Evolutionary conservation across 75 land plant species (phyloP).

Genomic region (Pinus tabuliformis): DNA sequence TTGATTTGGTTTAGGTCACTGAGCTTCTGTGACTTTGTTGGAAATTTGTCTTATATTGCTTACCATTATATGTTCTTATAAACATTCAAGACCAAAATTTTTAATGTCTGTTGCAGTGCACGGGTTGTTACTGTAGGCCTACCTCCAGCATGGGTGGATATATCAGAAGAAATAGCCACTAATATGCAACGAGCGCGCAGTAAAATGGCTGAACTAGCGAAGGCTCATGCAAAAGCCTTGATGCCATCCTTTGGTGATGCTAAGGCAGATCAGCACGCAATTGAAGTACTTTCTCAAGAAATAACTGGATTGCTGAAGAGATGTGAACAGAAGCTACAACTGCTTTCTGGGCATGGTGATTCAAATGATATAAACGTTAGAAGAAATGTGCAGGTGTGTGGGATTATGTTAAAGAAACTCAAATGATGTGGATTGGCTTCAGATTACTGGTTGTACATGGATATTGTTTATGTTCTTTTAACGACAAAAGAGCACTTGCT

Average conservation of each 20-base stretch:
- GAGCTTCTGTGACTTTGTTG: neutral
- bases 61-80: neutral
- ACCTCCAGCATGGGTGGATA: constrained; percentile 97
- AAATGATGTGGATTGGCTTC: neutral
- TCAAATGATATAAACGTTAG: constrained; percentile 87
- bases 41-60: neutral
- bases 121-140: constrained; percentile 73
- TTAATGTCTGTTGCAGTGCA: constrained; percentile 38
- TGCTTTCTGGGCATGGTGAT: constrained; percentile 63
- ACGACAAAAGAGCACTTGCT: neutral
- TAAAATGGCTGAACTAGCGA: constrained; percentile 81
- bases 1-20: neutral
- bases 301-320: constrained; percentile 75
- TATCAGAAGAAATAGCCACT: constrained; percentile 80
- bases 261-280: constrained; percentile 69
- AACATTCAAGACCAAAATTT: neutral
- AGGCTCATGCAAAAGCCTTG: constrained; percentile 84
- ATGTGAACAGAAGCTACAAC: constrained; percentile 82
- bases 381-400: constrained; percentile 94
- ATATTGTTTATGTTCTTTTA: neutral
- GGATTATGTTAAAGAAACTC: neutral
- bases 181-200: constrained; percentile 68
- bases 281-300: constrained; percentile 82
- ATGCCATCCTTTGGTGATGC: constrained; percentile 91
- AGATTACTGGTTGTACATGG: neutral